Conservation (phyloP, 441 rosid species). For the Oxalis stricta region DNA sequence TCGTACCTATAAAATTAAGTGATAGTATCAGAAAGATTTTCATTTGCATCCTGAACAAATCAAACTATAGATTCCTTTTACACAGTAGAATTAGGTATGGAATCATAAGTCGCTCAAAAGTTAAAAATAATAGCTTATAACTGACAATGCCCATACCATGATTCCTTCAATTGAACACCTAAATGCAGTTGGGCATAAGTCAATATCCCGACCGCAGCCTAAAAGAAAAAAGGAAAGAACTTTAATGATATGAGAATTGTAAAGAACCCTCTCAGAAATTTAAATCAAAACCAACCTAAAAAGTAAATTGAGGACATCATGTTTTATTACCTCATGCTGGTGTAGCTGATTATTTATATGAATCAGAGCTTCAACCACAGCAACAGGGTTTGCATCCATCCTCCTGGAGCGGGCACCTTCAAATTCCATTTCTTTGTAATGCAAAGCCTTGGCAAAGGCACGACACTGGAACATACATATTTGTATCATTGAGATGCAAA, state of each 20-base stretch:
- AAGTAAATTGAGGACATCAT: neutral
- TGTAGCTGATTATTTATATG: constrained; percentile 98
- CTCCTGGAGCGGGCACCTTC: constrained; percentile 83
- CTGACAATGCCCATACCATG: constrained; percentile 46
- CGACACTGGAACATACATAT: constrained; percentile 55
- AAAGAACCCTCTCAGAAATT: constrained; percentile 4
- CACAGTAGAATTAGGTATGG: neutral
- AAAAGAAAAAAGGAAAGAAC: constrained; percentile 9
- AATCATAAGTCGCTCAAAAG: too few species aligned
- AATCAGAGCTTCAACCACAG: constrained; percentile 96
- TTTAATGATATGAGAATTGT: constrained; percentile 7
- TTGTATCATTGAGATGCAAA: neutral
- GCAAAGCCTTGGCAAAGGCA: constrained; percentile 98
- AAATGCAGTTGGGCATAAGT: constrained; percentile 87
- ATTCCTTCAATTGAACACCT: constrained; percentile 92
- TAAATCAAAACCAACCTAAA: neutral
- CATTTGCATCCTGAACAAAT: neutral
- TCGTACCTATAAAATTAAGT: constrained; percentile 62
- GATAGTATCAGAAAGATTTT: constrained; percentile 8
- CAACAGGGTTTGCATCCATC: constrained; percentile 97
- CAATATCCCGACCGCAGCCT: constrained; percentile 99
- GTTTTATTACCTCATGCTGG: constrained; percentile 73
- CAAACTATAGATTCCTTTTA: neutral
- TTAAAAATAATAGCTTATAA: too few species aligned
- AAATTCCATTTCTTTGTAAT: constrained; percentile 99